Evolutionary conservation across 345 rosid genomes (phyloP).

Genomic region (Toxicodendron radicans): DNA sequence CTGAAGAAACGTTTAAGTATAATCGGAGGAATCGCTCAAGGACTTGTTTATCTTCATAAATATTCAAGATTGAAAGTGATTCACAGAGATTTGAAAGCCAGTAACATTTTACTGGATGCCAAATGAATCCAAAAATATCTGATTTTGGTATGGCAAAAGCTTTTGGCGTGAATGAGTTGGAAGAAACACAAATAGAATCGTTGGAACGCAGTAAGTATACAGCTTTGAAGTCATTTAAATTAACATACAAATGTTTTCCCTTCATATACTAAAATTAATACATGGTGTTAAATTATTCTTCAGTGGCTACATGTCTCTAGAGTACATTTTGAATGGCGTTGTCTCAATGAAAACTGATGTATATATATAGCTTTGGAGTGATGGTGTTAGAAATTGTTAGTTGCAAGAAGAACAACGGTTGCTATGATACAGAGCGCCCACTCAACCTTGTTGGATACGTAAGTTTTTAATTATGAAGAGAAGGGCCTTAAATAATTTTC

Average conservation of each 20-base stretch:
- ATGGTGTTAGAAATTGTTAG: slow-evolving; percentile 12
- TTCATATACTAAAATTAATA: neutral
- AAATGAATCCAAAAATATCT: too few relatives aligned
- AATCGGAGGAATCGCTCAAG: too few relatives aligned
- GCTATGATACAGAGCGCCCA: slow-evolving; percentile 10
- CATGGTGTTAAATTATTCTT: neutral
- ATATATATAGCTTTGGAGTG: slow-evolving; percentile 20
- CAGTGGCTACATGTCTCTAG: slow-evolving; percentile 20
- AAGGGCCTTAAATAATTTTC: neutral
- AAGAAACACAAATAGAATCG: too few relatives aligned
- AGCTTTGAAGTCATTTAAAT: too few relatives aligned
- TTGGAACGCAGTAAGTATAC: too few relatives aligned
- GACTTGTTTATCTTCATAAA: too few relatives aligned
- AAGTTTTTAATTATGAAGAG: neutral
- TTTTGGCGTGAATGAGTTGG: too few relatives aligned
- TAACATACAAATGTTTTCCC: neutral
- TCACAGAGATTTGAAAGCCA: too few relatives aligned
- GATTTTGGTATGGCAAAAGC: too few relatives aligned
- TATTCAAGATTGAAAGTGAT: too few relatives aligned
- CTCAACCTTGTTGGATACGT: slow-evolving; percentile 22
- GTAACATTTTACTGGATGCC: too few relatives aligned
- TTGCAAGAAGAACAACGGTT: slow-evolving; percentile 11
- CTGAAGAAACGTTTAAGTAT: neutral
- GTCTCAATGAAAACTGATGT: slow-evolving; percentile 7
- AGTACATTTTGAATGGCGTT: slow-evolving; percentile 1